Evolutionary conservation across 2,329 filamentous ascomycete genomes (phyloP).

Genomic region (Diaporthe sp.): DNA sequence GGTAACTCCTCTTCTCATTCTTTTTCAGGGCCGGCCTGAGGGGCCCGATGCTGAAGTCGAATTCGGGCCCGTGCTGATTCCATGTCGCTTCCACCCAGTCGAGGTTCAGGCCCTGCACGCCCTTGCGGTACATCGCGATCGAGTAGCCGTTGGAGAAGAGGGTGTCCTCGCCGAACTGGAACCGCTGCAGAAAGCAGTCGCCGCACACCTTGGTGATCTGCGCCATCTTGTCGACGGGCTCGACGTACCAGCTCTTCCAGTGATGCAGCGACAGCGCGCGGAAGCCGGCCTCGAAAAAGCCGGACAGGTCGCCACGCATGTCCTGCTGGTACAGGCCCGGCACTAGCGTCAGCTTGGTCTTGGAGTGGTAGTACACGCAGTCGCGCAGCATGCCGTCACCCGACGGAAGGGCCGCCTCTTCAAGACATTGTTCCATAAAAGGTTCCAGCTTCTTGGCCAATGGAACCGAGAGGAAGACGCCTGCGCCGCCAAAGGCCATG

Average conservation of each 20-base stretch:
- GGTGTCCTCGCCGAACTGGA: constrained; percentile 60
- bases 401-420: constrained; percentile 46
- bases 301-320: constrained; percentile 65
- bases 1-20: constrained; percentile 65
- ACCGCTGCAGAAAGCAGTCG: constrained; percentile 70
- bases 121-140: constrained; percentile 61
- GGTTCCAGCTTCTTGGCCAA: constrained; percentile 62
- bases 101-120: constrained; percentile 51
- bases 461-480: constrained; percentile 69
- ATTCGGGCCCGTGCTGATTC: constrained; percentile 60
- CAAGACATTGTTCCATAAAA: constrained; percentile 63
- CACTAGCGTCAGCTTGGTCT: constrained; percentile 67
- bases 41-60: constrained; percentile 67
- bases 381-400: constrained; percentile 71
- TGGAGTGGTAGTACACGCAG: constrained; percentile 69
- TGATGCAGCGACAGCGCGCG: constrained; percentile 71
- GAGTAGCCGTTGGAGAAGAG: constrained; percentile 73
- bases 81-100: constrained; percentile 68
- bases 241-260: constrained; percentile 73
- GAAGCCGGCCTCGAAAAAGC: constrained; percentile 71
- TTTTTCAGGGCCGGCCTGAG: constrained; percentile 54
- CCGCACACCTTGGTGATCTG: constrained; percentile 66
- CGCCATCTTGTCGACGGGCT: constrained; percentile 64
- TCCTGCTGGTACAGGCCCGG: constrained; percentile 71
- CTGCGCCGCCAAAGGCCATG: constrained; percentile 73